Base-by-base conservation (phyloP, 2,329 filamentous ascomycete species). In the Penicillium verrucosum region DNA sequence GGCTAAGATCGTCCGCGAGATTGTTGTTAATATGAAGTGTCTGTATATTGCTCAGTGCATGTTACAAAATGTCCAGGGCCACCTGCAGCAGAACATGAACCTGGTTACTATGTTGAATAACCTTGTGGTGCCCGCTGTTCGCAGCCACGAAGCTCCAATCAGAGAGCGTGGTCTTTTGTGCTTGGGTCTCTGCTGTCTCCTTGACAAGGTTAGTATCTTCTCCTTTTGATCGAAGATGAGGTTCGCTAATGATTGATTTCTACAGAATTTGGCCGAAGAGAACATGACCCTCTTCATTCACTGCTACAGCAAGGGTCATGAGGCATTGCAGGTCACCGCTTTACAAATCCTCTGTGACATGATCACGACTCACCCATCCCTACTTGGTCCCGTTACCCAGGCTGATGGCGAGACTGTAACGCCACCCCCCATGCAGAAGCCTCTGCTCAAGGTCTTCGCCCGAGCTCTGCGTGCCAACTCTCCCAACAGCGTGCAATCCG, bases 21-120 rank as follows among this genome's bases (percentile, higher is more conserved):
- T 97, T 70, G 87, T 97, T 79, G 89, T 97, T 73, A 97, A 97
- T 79, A 92, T 97, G 85, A 97, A 97, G 77, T 97, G 94, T 73
- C 82, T 99, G 60, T 90, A 97, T 70, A 97, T 99, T 64, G 92
- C 95, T 27, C 91, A 97, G 74, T 97, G 92, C 80, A 96, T 97
- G 89, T 82, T 99, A 50, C 87, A 95, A 70, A 96, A 97, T 69
- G 90, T 99, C 10, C 83, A 89, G 51, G 90, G 91, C 59, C 89
- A 89, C 68, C 80, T 97, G 37, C 92, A 97, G 74, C 85, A 92
- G 64, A 96, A 96, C 71, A 87, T 89, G 56, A 89, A 96, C 69
- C 78, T 97, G n/a, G 90, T 96, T 4, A 90, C 90, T n/a, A 97
- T 97, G 89, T 81, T 99, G 48, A 97, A 99, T 79, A 97, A 94